phyloP scores from a whole-genome alignment of 2,329 filamentous ascomycete species.

The Hirsutella thompsonii region DNA sequence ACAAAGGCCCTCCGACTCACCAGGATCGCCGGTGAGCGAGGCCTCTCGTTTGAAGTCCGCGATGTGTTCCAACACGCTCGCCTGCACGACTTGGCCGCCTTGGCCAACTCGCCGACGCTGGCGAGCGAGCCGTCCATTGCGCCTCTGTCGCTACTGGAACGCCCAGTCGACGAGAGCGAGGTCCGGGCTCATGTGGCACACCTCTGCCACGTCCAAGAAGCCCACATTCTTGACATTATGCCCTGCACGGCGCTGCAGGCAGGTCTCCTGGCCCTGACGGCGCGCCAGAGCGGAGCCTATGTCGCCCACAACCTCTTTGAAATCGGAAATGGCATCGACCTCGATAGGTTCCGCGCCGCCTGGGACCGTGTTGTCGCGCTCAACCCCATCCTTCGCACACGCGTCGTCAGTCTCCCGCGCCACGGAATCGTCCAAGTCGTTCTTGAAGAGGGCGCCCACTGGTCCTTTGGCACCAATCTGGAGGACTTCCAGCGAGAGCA shows the following conservation, averaged over 20 bases:
- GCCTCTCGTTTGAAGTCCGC: slow-evolving; percentile 7
- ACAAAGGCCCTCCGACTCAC: slow-evolving; percentile 23
- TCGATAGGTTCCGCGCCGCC: slow-evolving; percentile 2
- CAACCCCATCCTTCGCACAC: slow-evolving; percentile 7
- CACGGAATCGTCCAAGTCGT: slow-evolving; percentile 9
- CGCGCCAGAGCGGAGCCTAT: slow-evolving; percentile 6
- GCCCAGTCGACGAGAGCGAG: not conserved
- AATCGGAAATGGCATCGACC: slow-evolving; percentile 5
- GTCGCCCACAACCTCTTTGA: slow-evolving; percentile 6
- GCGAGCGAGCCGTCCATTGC: not conserved
- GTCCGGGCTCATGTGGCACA: slow-evolving; percentile 2
- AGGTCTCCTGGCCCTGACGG: slow-evolving; percentile 8
- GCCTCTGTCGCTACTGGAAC: slow-evolving; percentile 1
- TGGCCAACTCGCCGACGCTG: not conserved
- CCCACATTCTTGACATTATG: slow-evolving; percentile 8
- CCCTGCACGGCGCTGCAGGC: slow-evolving; percentile 11
- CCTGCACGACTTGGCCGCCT: slow-evolving; percentile 4
- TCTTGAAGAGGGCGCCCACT: slow-evolving; percentile 1
- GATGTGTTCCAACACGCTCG: slow-evolving; percentile 6
- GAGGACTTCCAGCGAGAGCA: not conserved
- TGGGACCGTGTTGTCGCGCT: slow-evolving; percentile 7
- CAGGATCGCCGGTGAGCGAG: slow-evolving; percentile 16
- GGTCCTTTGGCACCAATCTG: not conserved
- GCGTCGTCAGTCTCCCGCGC: slow-evolving; percentile 5
- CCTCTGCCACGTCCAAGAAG: slow-evolving; percentile 5